Percentiles rank a stretch among this genome's conserved stretches.
Evolutionary conservation across 2,329 filamentous ascomycete genomes (phyloP).

Genomic region (Basipetospora chlamydospora): DNA sequence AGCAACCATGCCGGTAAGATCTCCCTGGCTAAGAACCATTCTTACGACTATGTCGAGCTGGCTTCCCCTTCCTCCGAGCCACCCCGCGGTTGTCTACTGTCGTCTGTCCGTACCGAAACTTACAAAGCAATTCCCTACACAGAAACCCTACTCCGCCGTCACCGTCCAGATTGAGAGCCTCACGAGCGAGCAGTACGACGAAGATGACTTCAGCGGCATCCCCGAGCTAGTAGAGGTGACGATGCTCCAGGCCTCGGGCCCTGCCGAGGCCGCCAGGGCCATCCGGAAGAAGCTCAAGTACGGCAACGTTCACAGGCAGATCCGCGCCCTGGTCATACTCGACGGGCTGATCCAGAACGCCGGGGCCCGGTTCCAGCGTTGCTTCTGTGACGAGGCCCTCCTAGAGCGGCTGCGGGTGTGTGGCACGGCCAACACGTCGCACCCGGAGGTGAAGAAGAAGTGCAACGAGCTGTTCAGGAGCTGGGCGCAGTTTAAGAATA

Average conservation of each 20-base stretch:
- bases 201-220: slow-evolving; percentile 83
- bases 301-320: slow-evolving; percentile 81
- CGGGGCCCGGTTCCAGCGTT: slow-evolving; percentile 70
- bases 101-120: background rate
- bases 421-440: slow-evolving; percentile 70
- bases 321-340: slow-evolving; percentile 74
- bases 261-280: slow-evolving; percentile 77
- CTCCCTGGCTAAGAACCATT: background rate
- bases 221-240: slow-evolving; percentile 91
- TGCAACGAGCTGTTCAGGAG: slow-evolving; percentile 74
- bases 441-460: slow-evolving; percentile 74
- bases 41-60: background rate
- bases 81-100: background rate
- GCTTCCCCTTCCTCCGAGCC: background rate
- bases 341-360: slow-evolving; percentile 94
- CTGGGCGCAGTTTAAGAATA: slow-evolving; percentile 79
- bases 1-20: slow-evolving; percentile 4
- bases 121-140: background rate
- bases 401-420: slow-evolving; percentile 83
- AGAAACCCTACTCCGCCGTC: slow-evolving; percentile 82
- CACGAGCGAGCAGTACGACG: slow-evolving; percentile 77
- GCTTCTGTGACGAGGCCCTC: slow-evolving; percentile 80
- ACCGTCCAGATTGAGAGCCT: slow-evolving; percentile 85
- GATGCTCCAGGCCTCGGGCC: slow-evolving; percentile 73
- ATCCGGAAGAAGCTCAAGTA: slow-evolving; percentile 98